Evolutionary conservation across 352 stramenopile genomes (phyloP), one percentile per base, ranked within the genome.

Genomic region (Pythium brachiatum): DNA sequence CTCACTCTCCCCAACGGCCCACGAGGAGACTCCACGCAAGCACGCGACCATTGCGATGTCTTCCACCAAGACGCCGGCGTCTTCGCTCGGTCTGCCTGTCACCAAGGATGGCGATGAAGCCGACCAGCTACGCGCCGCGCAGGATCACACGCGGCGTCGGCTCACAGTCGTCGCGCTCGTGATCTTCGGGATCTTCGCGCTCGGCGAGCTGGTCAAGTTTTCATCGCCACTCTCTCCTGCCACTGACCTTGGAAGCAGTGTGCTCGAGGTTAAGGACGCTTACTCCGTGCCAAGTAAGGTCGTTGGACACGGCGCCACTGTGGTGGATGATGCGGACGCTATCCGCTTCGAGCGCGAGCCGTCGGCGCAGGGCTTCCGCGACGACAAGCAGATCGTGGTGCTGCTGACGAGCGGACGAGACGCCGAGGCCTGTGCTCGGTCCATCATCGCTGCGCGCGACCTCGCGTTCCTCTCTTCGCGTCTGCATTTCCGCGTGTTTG

Each of bases 351-450:
- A 48, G 34, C 27, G 38, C 34, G 69, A 70, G 9, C 54, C 57
- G n/a, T 48, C 50, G 2, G 20, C 56, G 16, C 62, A 39, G 26
- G 77, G 79, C n/a, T 89, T 90, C 57, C 80, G 67, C 23, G 55
- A 92, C 55, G 74, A 90, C 21, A 90, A 90, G 57, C 57, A 86
- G 66, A 84, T 91, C 53, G 82, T 89, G 57, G 46, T 95, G 57
- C 64, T 95, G 48, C 67, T 95, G 23, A 85, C 79, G 4, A 88
- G 88, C 62, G 79, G 73, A 38, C 73, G 79, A 64, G 76, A 95
- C 58, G 69, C 74, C 6, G 66, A 79, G 7, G 60, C 62, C 15
- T 95, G 86, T 47, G 81, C 80, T 21, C 69, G 72, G n/a, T 73
- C 73, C 23, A 62, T 95, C 43, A 36, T 77, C 8, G 69, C 83